Evolutionary conservation across 352 stramenopile species (phyloP).

Genomic region (Phytophthora multivora): DNA sequence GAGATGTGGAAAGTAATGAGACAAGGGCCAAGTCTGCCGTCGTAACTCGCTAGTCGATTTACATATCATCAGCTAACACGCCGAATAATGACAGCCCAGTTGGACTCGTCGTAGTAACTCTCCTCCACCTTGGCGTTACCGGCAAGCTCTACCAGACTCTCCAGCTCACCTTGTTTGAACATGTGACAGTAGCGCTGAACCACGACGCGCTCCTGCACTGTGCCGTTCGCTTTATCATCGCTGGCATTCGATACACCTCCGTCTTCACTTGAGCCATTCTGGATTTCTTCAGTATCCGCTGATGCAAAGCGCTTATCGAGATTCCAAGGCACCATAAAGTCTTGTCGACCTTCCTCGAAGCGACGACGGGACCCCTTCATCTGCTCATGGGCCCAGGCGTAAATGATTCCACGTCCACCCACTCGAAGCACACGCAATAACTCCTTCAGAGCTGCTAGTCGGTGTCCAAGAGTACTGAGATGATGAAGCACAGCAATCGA

Average conservation of each 20-base stretch:
- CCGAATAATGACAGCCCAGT: conserved; percentile 85
- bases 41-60: conserved; percentile 16
- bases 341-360: conserved; percentile 71
- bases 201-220: conserved; percentile 44
- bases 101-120: conserved; percentile 87
- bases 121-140: conserved; percentile 69
- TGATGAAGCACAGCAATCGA: conserved; percentile 89
- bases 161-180: conserved; percentile 86
- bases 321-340: conserved; percentile 91
- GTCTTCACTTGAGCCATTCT: conserved; percentile 1
- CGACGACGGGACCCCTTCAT: conserved; percentile 73
- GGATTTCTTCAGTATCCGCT: conserved; percentile 1
- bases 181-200: conserved; percentile 91
- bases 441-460: conserved; percentile 76
- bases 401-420: conserved; percentile 76
- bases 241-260: conserved; percentile 9
- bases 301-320: conserved; percentile 75
- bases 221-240: conserved; percentile 1
- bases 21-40: conserved; percentile 25
- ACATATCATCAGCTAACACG: conserved; percentile 45
- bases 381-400: conserved; percentile 89
- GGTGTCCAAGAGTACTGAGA: conserved; percentile 74
- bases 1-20: conserved; percentile 48
- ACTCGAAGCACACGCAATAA: conserved; percentile 76
- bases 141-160: conserved; percentile 62